Evolutionary conservation across 176 grass and related monocot species (phyloP), one percentile per base, ranked within the genome.

Genomic region (Carex littledalei): DNA sequence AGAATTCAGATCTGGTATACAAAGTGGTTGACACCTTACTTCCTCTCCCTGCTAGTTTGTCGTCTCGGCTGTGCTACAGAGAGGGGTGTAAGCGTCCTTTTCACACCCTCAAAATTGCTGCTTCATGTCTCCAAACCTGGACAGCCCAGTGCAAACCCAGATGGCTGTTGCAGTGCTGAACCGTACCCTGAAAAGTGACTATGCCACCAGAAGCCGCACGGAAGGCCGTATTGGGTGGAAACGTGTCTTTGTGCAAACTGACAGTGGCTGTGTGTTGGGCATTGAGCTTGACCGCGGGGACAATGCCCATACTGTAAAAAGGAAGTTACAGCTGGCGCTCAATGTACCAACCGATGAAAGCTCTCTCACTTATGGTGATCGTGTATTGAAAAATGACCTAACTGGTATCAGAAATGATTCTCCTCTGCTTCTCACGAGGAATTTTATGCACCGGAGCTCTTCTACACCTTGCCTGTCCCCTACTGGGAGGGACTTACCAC

Each of bases 211-310:
- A 62, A 90, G 63, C 54, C 87, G 82, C 84, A 68, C 68, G 2
- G 91, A 95, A 52, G 95, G 91, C 66, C 87, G 88, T 53, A 54
- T 82, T 26, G 89, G 91, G 32, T 95, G 93, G 95, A 93, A 94
- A 85, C 92, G 95, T 80, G 90, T 98, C 9, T 98, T 98, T 85
- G 93, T 98, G 34, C 95, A 98, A 86, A 95, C 88, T 86, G 95
- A 98, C 61, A 90, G 89, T 55, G 95, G 95, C 63, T 98, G 89
- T 80, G 95, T 98, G 18, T 60, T 93, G 67, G 91, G 88, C 80
- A 91, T 98, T 3, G 91, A 95, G 89, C 79, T 98, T 60, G 93
- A 95, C 41, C 94, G 89, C 58, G 93, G 91, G 24, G 95, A 94
- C 88, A 98, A 98, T 89, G 95, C 81, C 0, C 93, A 95, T 20